A percentile compares a stretch with the other conserved stretches of the same genome.
Evolutionary conservation across 1,284 basidiomycete genomes (phyloP).

Genomic region (Cystobasidium sp.): DNA sequence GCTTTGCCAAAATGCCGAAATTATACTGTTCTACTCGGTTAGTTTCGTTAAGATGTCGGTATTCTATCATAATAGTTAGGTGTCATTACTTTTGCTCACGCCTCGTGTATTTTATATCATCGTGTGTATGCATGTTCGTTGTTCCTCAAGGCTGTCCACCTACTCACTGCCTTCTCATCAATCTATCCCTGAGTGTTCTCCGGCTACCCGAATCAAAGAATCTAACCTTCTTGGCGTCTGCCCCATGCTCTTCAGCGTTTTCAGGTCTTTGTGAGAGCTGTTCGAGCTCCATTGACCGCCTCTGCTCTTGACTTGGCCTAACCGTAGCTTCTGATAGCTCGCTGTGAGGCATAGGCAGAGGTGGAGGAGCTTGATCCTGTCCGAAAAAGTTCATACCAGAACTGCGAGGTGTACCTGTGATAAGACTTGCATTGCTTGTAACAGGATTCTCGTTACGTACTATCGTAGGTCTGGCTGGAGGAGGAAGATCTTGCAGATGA

Average conservation of each 20-base stretch:
- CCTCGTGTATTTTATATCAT: no score
- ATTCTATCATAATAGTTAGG: no score
- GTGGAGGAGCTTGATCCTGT: background rate
- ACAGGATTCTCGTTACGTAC: constrained; percentile 9
- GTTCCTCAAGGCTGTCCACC: background rate
- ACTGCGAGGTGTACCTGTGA: constrained; percentile 20
- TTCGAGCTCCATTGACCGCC: constrained; percentile 3
- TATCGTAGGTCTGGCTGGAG: constrained; percentile 8
- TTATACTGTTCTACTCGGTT: no score
- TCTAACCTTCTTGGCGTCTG: background rate
- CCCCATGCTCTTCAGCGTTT: background rate
- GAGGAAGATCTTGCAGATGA: constrained; percentile 13
- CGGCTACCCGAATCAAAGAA: constrained; percentile 23
- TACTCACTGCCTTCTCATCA: background rate
- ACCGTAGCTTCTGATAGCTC: constrained; percentile 25
- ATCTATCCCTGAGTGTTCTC: constrained; percentile 9
- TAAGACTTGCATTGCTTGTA: constrained; percentile 18
- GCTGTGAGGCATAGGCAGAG: background rate
- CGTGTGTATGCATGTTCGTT: no score
- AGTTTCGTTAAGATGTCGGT: no score
- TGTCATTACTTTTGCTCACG: no score
- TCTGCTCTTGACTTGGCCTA: constrained; percentile 22
- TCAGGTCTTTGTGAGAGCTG: background rate
- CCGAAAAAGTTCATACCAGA: constrained; percentile 5
- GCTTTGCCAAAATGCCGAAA: no score